Conservation (phyloP, 805 yeast species). For the Yarrowia keelungensis region DNA sequence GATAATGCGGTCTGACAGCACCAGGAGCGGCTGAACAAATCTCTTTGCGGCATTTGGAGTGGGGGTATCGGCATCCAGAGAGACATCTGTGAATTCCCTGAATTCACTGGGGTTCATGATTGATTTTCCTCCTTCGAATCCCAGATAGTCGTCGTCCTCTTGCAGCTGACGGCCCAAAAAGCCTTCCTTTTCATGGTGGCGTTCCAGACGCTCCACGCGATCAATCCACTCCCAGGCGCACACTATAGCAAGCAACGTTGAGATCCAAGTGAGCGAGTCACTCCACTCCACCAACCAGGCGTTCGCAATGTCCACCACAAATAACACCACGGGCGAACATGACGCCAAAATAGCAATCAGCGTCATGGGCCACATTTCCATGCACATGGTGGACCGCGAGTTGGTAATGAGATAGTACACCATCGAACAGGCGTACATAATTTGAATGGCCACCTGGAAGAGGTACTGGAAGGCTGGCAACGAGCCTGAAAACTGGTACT, state of each 20-base stretch:
- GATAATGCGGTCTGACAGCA: slow-evolving; percentile 20
- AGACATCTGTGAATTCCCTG: slow-evolving; percentile 26
- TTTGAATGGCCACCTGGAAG: slow-evolving; percentile 71
- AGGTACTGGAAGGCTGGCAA: slow-evolving; percentile 74
- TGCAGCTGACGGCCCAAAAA: slow-evolving; percentile 76
- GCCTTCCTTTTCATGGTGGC: slow-evolving; percentile 69
- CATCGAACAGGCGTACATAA: slow-evolving; percentile 70
- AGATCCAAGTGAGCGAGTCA: slow-evolving; percentile 73
- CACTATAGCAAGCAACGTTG: slow-evolving; percentile 73
- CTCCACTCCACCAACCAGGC: slow-evolving; percentile 77
- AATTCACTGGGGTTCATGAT: slow-evolving; percentile 33
- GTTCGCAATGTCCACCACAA: slow-evolving; percentile 76
- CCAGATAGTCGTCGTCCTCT: slow-evolving; percentile 60
- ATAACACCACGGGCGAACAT: slow-evolving; percentile 69
- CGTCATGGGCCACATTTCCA: slow-evolving; percentile 62
- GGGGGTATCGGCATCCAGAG: not conserved
- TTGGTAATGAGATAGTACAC: slow-evolving; percentile 62
- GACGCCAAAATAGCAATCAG: slow-evolving; percentile 62
- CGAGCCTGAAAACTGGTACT: slow-evolving; percentile 31
- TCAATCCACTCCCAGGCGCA: slow-evolving; percentile 89
- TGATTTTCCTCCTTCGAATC: slow-evolving; percentile 21
- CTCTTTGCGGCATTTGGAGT: slow-evolving; percentile 23
- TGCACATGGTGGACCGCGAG: slow-evolving; percentile 58
- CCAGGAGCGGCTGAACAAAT: slow-evolving; percentile 12
- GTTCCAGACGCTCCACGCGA: slow-evolving; percentile 63